Evolutionary conservation across 2,329 filamentous ascomycete genomes (phyloP), one percentile per base, ranked within the genome.

Genomic region (Exophiala viscosa): DNA sequence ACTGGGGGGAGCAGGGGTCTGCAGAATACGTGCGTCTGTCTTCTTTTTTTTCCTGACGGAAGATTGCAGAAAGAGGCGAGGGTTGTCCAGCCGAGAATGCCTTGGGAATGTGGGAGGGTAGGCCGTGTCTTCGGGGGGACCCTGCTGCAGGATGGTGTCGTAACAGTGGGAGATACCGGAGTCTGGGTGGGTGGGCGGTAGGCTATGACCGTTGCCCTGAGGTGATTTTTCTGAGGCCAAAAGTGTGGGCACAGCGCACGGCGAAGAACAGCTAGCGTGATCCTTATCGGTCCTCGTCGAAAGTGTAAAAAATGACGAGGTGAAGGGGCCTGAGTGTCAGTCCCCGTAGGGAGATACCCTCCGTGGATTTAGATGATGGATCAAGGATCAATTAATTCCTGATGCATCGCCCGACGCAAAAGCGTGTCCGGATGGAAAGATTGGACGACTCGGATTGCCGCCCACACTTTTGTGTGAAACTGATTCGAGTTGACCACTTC

Each of bases 1-100:
- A 55, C 52, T 50, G 56, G 56, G 56, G 56, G 43, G 40, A 48
- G 52, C 52, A 55, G 52, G 56, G 56, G 52, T 58, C 34, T 33
- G 20, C 47, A 36, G 46, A 38, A 17, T 33, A n/a, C 38, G 34
- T 28, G 32, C 28, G 49, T 42, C 34, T 52, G 15, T 50, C 23
- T 46, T 28, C 44, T 47, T 57, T 47, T 44, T 39, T 38, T 32
- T 47, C 45, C 45, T 45, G 46, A 45, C 47, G 18, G 47, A 53
- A 51, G 43, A 42, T 40, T 51, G 50, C 40, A 39, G 44, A 48
- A 51, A 42, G 52, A 38, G 40, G 31, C 47, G 47, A 50, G 40
- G 39, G 17, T 44, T 44, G 47, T 48, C 46, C 46, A 41, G 23
- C 43, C 43, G 31, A 11, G 43, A 17, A 11, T 45, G 43, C 43